Conservation (phyloP, 495 filamentous ascomycete species). For the Podospora appendiculata region DNA sequence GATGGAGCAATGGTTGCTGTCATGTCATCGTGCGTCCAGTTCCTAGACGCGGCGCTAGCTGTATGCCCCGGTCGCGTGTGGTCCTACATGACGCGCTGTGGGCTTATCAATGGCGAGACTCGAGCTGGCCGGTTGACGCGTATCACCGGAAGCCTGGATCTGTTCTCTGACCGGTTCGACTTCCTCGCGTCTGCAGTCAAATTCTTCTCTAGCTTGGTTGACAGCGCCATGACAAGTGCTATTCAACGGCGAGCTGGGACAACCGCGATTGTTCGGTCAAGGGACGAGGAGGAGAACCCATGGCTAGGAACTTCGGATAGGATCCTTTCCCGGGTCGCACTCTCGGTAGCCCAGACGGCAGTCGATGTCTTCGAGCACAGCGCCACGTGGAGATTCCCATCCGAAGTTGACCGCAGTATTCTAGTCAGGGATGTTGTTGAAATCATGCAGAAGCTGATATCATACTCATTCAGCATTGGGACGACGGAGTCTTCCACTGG, state of each 20-base stretch:
- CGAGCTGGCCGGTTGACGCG: slow-evolving; percentile 64
- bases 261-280: slow-evolving; percentile 44
- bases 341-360: slow-evolving; percentile 61
- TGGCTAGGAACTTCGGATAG: slow-evolving; percentile 70
- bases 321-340: slow-evolving; percentile 62
- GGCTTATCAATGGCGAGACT: slow-evolving; percentile 63
- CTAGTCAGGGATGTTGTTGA: slow-evolving; percentile 48
- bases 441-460: slow-evolving; percentile 63
- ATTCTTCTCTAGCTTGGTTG: slow-evolving; percentile 66
- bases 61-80: slow-evolving; percentile 78
- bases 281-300: slow-evolving; percentile 39
- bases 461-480: slow-evolving; percentile 66
- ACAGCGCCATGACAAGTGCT: slow-evolving; percentile 65
- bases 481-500: slow-evolving; percentile 49
- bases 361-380: slow-evolving; percentile 78
- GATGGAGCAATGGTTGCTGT: slow-evolving; percentile 51
- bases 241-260: slow-evolving; percentile 60
- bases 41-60: slow-evolving; percentile 60
- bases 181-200: slow-evolving; percentile 65
- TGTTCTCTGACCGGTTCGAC: slow-evolving; percentile 65
- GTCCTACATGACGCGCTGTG: slow-evolving; percentile 77
- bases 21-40: slow-evolving; percentile 68
- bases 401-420: slow-evolving; percentile 53
- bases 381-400: slow-evolving; percentile 71
- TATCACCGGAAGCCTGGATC: slow-evolving; percentile 68